These are phyloP conservation scores for Thermothelomyces thermophilus DNA, from an alignment of 2,329 filamentous ascomycete species.

Conservation along the genomic window DNA sequence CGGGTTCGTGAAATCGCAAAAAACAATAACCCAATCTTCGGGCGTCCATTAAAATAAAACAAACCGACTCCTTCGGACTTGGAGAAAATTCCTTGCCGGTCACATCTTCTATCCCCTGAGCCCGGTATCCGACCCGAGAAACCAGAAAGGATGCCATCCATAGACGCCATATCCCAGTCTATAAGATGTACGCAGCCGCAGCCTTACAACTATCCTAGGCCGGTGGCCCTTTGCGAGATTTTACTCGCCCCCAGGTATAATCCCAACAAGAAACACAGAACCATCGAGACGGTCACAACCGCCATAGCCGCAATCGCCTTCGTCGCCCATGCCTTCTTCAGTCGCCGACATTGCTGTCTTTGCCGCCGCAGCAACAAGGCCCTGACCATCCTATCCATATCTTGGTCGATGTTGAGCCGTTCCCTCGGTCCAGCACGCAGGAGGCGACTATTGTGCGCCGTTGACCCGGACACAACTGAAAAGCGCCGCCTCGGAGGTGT, in stretches of 20 bases:
- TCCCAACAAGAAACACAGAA: conserved; percentile 18
- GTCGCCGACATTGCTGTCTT: background rate
- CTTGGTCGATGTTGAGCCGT: background rate
- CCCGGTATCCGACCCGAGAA: too few species aligned
- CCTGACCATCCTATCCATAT: background rate
- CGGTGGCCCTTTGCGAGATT: background rate
- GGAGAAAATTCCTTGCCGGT: too few species aligned
- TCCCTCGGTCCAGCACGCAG: background rate
- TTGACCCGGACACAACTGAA: background rate
- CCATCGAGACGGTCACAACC: conserved; percentile 10
- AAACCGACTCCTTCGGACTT: too few species aligned
- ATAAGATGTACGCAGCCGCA: background rate
- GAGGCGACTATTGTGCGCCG: background rate
- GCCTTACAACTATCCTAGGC: background rate
- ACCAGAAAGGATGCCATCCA: background rate
- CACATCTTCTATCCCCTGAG: too few species aligned
- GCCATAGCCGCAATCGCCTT: conserved; percentile 11
- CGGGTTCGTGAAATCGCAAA: too few species aligned
- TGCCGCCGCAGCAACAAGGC: background rate
- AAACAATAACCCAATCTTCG: too few species aligned
- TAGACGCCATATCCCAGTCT: background rate
- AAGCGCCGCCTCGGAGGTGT: background rate
- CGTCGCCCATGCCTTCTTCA: conserved; percentile 11
- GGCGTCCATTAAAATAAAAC: too few species aligned
- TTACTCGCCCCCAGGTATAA: conserved; percentile 15